Evolutionary conservation across 169 alveolate genomes (phyloP), one percentile per base, ranked within the genome.

Genomic region (Eimeria necatrix): DNA sequence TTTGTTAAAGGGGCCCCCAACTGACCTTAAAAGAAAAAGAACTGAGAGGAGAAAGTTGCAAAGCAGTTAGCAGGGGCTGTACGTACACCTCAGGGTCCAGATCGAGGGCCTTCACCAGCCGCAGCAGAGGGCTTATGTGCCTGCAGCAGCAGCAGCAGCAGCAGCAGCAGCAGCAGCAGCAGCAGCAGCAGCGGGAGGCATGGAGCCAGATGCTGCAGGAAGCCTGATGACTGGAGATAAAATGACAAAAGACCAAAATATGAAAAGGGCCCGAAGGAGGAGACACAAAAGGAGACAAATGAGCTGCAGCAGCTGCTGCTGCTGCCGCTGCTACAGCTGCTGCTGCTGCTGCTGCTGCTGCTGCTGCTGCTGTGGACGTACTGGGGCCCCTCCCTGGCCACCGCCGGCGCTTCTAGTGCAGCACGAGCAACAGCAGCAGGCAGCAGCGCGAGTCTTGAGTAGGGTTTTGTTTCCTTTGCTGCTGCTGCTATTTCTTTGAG

Each of bases 71-170:
- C n/a, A 68, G 78, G 32, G 78, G 78, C 14, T 16, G 78, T 68
- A 68, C 32, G 78, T 68, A 68, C 46, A 68, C 78, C n/a, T 1
- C 78, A 68, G 78, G 32, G n/a, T 68, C 78, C 78, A 68, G 22
- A 12, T 22, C 2, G 78, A 68, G 78, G 78, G 32, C 32, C 32
- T 16, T 4, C 60, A 24, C n/a, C 56, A n/a, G 9, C 53, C 46
- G 84, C 9, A 49, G 59, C 24, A 73, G 84, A 73, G 84, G 59
- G 59, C 78, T n/a, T 3, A 4, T 10, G 46, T 7, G 32, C 8
- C 4, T 10, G 10, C 49, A 48, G 76, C n/a, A n/a, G n/a, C n/a
- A n/a, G n/a, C n/a, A 8, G 22, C 22, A 22, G 78, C 22, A 68
- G 1, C 22, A 20, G 1, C 22, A 14, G 20, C 48, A 22, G 78